Evolutionary conservation across 1,284 basidiomycete genomes (phyloP), one percentile per base, ranked within the genome.

Genomic region (Ganoderma multipileum): DNA sequence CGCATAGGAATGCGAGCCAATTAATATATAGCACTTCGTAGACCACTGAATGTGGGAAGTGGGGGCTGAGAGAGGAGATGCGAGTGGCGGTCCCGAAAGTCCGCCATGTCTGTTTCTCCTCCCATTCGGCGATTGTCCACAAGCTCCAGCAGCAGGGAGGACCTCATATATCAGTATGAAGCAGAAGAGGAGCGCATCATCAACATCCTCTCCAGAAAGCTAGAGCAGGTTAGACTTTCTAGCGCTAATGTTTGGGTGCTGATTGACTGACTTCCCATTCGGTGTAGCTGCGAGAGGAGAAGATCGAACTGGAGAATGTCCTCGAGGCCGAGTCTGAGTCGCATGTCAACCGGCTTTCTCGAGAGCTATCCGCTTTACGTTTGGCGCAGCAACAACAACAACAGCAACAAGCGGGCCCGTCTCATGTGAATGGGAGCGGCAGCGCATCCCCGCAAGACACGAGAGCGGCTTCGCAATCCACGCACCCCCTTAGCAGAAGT

Each of bases 161-260:
- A 87, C 65, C 84, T 95, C 76, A 94, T 95, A 75, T 93, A 94
- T 79, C 91, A 91, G 18, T 94, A 93, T 77, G 93, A 95, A 74
- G 94, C 93, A 6, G 93, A 95, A 80, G 93, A 95, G 79, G 93
- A 95, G 77, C 87, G 93, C 55, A 93, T 95, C 68, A 92, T 93
- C 70, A 94, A 94, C 73, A 84, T 91, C 12, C 82, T 94, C 68
- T 94, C 90, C 50, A 84, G 91, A 71, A 94, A 93, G 77, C 83
- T 94, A 66, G 93, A 94, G 81, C 86, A 91, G 89, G 93, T 92
- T 65, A 66, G 87, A 61, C 55, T 57, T 63, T 64, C 59, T 38
- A 41, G 38, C 33, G 33, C 16, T 16, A 55, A 55, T 62, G 38
- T n/a, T 26, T 60, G 11, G 12, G 12, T n/a, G 38, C 14, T n/a